Evolutionary conservation across 2,329 filamentous ascomycete species (phyloP), one percentile per base, ranked within the genome.

Genomic region (Paracoccidioides brasiliensis): DNA sequence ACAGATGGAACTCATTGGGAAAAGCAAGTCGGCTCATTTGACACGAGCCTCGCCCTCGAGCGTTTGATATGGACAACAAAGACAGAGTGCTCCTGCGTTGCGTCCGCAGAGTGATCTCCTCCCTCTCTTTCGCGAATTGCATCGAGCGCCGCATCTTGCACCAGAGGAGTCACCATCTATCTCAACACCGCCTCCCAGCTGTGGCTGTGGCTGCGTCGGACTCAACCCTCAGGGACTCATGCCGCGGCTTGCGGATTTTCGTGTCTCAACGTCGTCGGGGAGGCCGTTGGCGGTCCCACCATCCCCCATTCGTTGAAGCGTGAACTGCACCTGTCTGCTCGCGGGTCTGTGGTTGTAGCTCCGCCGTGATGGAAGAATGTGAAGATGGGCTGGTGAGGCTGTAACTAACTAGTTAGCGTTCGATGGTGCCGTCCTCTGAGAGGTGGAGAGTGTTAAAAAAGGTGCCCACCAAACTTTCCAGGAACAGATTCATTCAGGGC

Each of bases 71-170:
- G 51, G 43, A 53, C 9, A 53, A 53, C 37, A 44, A 53, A 53
- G 32, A 32, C 40, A 15, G 51, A 22, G 38, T 45, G 44, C 35
- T 30, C 30, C 28, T 53, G 38, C 33, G 40, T 44, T 9, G 51
- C 51, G 28, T 43, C 44, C 51, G 33, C 33, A 30, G 51, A 53
- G 40, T 22, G 37, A 30, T 53, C 51, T 4, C n/a, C 5, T 6
- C 37, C 51, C 38, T 53, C 22, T 53, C n/a, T 44, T 43, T 28
- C 10, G n/a, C 3, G 14, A 42, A 53, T 44, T n/a, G 14, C 51
- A 53, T 53, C 51, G 28, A 53, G 35, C 14, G 40, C 51, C 38
- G 51, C 28, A 44, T 53, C n/a, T 22, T 43, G 40, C 40, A 45
- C 22, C 4, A 45, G 41, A 7, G 30, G 40, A 28, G 28, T 44